phyloP scores from a whole-genome alignment of 2,329 filamentous ascomycete species.

The Calonectria pseudoreteaudii region DNA sequence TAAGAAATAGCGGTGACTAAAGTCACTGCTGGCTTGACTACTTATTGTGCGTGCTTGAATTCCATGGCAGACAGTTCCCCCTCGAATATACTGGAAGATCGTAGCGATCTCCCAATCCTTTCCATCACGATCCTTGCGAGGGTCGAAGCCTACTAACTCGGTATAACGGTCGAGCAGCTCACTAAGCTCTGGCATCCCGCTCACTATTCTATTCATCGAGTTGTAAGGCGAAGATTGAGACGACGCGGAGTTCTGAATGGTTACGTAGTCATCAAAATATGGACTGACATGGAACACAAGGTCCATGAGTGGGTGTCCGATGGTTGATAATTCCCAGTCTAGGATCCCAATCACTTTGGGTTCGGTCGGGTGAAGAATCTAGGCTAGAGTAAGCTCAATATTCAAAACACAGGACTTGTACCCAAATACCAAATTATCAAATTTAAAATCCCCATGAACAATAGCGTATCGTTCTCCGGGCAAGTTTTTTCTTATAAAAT shows the following conservation, averaged over 20 bases:
- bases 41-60: constrained; percentile 24
- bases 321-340: constrained; percentile 25
- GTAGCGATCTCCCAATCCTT: constrained; percentile 22
- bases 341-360: constrained; percentile 21
- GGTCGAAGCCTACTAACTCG: constrained; percentile 15
- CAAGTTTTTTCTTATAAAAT: not conserved
- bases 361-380: constrained; percentile 26
- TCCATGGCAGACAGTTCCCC: constrained; percentile 17
- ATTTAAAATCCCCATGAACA: constrained; percentile 28
- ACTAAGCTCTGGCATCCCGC: not conserved
- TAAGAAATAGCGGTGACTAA: constrained; percentile 19
- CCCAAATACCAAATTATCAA: constrained; percentile 23
- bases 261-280: not conserved
- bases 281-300: constrained; percentile 14
- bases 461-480: constrained; percentile 13
- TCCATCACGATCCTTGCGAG: constrained; percentile 14
- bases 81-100: constrained; percentile 19
- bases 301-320: constrained; percentile 24
- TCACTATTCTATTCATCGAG: not conserved
- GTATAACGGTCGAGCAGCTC: constrained; percentile 16
- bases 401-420: not conserved
- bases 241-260: not conserved
- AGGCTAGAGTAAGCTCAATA: not conserved
- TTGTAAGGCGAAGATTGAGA: not conserved
- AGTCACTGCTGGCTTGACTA: constrained; percentile 22